Percentiles rank a stretch among this genome's conserved stretches.
Evolutionary conservation across 75 land plant species (phyloP).

Genomic region (Cunninghamia lanceolata): DNA sequence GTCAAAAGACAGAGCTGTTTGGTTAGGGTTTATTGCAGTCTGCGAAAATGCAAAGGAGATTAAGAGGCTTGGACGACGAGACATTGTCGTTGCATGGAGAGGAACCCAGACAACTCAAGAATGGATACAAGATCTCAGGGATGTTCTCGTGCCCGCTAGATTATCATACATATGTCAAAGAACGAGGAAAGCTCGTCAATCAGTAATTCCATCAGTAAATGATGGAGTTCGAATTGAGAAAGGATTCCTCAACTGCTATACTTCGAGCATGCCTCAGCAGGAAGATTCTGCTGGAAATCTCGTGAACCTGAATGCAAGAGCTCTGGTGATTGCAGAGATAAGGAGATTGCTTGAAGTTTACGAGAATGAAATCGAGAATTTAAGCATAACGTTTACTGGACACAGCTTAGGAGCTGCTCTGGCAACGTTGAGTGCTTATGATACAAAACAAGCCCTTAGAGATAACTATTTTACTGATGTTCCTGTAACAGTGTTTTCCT

Average conservation of each 20-base stretch:
- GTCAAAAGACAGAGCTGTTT: not conserved
- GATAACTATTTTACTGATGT: no score
- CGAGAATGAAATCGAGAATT: not conserved
- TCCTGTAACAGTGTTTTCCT: conserved; percentile 22
- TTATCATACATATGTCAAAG: not conserved
- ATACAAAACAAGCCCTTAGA: not conserved
- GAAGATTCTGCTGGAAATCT: conserved; percentile 19
- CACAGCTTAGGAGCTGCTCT: conserved; percentile 44
- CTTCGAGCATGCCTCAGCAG: conserved; percentile 27
- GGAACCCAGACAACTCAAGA: no score
- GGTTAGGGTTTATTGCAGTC: not conserved
- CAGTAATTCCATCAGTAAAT: not conserved
- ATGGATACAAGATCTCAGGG: no score
- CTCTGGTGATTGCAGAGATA: conserved; percentile 18
- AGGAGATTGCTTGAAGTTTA: conserved; percentile 12
- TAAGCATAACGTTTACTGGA: conserved; percentile 37
- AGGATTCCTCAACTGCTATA: conserved; percentile 62
- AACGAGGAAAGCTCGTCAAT: not conserved
- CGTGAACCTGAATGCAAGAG: conserved; percentile 24
- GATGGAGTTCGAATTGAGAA: not conserved
- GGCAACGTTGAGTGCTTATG: conserved; percentile 26
- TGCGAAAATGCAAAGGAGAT: not conserved
- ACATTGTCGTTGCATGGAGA: no score
- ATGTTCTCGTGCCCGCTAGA: not conserved
- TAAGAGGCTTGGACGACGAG: no score